These are phyloP conservation scores for Haplosporangium gracile DNA, from an alignment of 192 early-diverging fungal species.

Conservation along the genomic window DNA sequence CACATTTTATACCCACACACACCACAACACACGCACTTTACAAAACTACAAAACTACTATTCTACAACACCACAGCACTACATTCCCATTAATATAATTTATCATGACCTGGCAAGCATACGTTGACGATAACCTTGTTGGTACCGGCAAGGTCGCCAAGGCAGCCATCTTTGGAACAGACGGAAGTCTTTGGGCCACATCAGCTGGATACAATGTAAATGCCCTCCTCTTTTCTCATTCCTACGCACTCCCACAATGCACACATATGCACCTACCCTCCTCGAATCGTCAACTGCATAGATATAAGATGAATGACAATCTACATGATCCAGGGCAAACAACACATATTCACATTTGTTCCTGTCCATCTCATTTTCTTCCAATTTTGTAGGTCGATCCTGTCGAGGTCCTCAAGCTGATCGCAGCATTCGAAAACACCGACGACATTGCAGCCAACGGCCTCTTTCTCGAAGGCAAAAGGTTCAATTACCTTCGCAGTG, in stretches of 20 bases:
- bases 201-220: constrained; percentile 77
- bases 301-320: constrained; percentile 9
- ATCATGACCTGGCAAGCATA: constrained; percentile 85
- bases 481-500: constrained; percentile 79
- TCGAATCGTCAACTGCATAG: too few species aligned
- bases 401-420: constrained; percentile 70
- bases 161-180: constrained; percentile 89
- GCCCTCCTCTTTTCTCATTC: not conserved
- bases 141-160: constrained; percentile 76
- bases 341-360: not conserved
- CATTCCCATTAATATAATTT: not conserved
- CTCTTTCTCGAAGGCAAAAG: constrained; percentile 77
- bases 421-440: constrained; percentile 74
- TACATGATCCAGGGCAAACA: not conserved
- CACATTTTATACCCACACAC: not conserved
- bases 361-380: not conserved
- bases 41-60: not conserved
- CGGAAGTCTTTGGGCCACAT: constrained; percentile 86
- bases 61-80: not conserved
- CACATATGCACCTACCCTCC: not conserved
- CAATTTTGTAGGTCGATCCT: constrained; percentile 57
- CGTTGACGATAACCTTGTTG: constrained; percentile 84
- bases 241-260: too few species aligned
- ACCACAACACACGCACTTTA: not conserved
- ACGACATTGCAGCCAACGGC: constrained; percentile 71